Conservation (phyloP, 2,329 filamentous ascomycete species). For the Epichloe elymi region DNA sequence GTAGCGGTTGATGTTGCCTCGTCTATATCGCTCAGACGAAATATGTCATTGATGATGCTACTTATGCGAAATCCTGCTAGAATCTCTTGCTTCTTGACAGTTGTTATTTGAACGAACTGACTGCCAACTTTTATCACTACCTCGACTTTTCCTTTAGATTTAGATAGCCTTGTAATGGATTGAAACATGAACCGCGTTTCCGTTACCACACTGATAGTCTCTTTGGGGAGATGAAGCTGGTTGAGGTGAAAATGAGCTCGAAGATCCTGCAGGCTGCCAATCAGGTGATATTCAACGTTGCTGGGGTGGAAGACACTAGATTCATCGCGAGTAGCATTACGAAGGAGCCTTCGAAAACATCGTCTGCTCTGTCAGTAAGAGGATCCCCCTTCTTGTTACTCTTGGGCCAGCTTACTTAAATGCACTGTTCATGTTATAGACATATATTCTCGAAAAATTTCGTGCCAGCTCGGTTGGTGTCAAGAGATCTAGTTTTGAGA, state of each 20-base stretch:
- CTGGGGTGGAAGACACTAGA: slow-evolving; percentile 47
- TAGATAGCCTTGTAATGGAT: slow-evolving; percentile 50
- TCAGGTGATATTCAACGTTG: slow-evolving; percentile 53
- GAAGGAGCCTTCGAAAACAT: slow-evolving; percentile 50
- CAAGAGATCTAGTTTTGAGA: slow-evolving; percentile 48
- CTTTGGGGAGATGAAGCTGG: slow-evolving; percentile 53
- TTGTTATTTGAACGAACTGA: slow-evolving; percentile 58
- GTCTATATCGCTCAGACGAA: slow-evolving; percentile 53
- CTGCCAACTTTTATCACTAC: slow-evolving; percentile 56
- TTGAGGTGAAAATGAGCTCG: slow-evolving; percentile 54
- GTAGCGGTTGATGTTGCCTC: slow-evolving; percentile 44
- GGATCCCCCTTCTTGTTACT: not conserved
- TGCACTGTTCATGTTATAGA: slow-evolving; percentile 63
- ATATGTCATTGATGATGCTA: slow-evolving; percentile 57
- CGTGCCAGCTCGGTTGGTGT: slow-evolving; percentile 47
- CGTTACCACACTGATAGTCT: slow-evolving; percentile 55
- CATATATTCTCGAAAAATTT: slow-evolving; percentile 48
- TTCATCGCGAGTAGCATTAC: slow-evolving; percentile 48
- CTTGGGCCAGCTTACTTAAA: slow-evolving; percentile 34
- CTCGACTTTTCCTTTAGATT: slow-evolving; percentile 57
- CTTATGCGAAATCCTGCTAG: slow-evolving; percentile 47
- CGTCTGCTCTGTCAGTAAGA: slow-evolving; percentile 24
- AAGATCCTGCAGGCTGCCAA: slow-evolving; percentile 52
- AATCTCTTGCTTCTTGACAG: slow-evolving; percentile 55
- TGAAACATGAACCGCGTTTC: slow-evolving; percentile 55